Evolutionary conservation across 1,284 basidiomycete genomes (phyloP), one percentile per base, ranked within the genome.

Genomic region (Fomitiporia mediterranea): DNA sequence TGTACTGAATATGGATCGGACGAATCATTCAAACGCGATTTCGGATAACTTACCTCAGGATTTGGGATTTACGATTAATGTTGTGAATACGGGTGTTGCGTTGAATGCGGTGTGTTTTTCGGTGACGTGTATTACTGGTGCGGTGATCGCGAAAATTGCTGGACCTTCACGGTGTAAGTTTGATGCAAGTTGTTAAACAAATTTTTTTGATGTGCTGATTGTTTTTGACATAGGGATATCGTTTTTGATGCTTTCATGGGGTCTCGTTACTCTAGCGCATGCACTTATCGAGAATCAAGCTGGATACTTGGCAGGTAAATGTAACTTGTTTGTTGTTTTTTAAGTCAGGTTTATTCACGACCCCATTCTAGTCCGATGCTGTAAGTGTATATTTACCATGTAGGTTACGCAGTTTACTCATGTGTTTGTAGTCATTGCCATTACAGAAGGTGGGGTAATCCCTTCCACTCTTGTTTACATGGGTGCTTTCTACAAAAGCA

Each of bases 1-100:
- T 49, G 71, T 74, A 15, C 62, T 74, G 50, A 74, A 72, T 59
- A 73, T 74, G 71, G 72, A 73, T 49, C 65, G 72, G 6, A 73
- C 72, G 19, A 73, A 73, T 60, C 65, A 66, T 51, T 71, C 70
- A 9, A 72, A 72, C 51, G 72, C 72, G 1, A 69, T 73, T 42
- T 72, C 71, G 19, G 72, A 74, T 54, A 70, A 70, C 47, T 57
- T 74, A 4, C 70, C 71, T 0, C 60, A 58, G 3, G 71, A 74
- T 56, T 60, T 74, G 9, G 72, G 72, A 6, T 74, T 74, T 52
- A 70, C 65, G 5, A 72, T 72, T 39, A 62, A 72, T 55, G 69
- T 70, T 3, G 69, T 73, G 17, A 73, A 73, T 52, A 67, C 68
- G 2, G 70, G 64, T 2, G 69, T 67, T 1, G 70, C 70, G 3